Evolutionary conservation across 768 basidiomycete species (phyloP), one percentile per base, ranked within the genome.

Genomic region (Filobasidium floriforme): DNA sequence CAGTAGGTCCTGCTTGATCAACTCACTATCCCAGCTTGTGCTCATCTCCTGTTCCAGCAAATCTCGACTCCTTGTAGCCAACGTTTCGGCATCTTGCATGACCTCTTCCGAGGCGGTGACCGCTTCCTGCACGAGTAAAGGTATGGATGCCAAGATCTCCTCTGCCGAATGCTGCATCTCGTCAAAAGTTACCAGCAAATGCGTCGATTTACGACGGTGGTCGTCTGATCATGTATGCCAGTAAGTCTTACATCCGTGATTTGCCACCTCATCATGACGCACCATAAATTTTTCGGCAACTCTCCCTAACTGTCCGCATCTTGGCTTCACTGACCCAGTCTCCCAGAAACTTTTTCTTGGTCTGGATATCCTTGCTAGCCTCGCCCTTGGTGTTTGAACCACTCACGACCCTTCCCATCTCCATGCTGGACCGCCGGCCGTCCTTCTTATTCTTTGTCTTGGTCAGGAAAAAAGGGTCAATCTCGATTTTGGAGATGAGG

Each of bases 301-400:
- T 69, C 19, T 75, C 72, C 26, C 70, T 52, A 41, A 79, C 77
- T 51, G 71, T 69, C 67, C 73, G 69, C 77, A 79, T 77, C 70
- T 73, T 72, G 40, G 65, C 52, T 11, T 63, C 61, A 69, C 73
- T 73, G 12, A 79, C 75, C 63, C 66, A 77, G 60, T 73, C 76
- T 15, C 66, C 76, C 61, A 79, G 44, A 0, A 69, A 76, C 70
- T 73, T 74, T 46, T 28, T 14, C 26, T 70, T 69, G 37, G 29
- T 60, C 61, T 70, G 11, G 60, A 65, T 10, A 74, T 67, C 10
- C 60, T 55, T 26, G 71, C 57, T 51, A 69, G 72, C 22, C 71
- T 68, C 28, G 72, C 52, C 60, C 73, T 62, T 12, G 18, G 22
- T 28, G 15, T 6, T 26, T 24, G 12, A 14, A 15, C 54, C 26